phyloP scores from a whole-genome alignment of 805 yeast species.

The Scheffersomyces ergatensis region DNA sequence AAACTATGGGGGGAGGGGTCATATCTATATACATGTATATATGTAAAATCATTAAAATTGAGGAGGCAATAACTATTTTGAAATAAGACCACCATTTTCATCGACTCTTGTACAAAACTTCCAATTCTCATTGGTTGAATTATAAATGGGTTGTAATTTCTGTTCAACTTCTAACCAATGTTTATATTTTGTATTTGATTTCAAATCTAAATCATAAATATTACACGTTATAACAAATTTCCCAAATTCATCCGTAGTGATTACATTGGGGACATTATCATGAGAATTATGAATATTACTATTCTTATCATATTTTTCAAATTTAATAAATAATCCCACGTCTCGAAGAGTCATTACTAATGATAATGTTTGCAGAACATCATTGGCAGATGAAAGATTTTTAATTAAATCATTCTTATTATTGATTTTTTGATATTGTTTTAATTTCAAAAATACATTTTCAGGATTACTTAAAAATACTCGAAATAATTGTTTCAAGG shows the following conservation, averaged over 20 bases:
- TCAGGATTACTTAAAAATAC: conserved; percentile 28
- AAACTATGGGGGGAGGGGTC: too few species aligned
- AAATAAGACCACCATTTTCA: too few species aligned
- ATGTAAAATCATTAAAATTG: too few species aligned
- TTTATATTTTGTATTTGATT: conserved; percentile 39
- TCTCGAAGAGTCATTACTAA: conserved; percentile 56
- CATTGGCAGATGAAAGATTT: conserved; percentile 27
- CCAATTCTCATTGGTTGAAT: conserved; percentile 28
- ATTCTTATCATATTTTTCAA: conserved; percentile 26
- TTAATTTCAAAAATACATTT: conserved; percentile 32
- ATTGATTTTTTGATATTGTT: conserved; percentile 30
- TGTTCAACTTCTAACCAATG: conserved; percentile 48
- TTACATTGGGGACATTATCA: conserved; percentile 23
- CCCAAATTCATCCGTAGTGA: conserved; percentile 11
- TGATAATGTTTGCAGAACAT: conserved; percentile 40
- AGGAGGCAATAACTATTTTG: too few species aligned
- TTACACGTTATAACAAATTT: conserved; percentile 31
- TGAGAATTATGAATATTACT: conserved; percentile 29
- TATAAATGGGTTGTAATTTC: conserved; percentile 29
- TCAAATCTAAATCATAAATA: conserved; percentile 50
- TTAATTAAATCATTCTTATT: conserved; percentile 29
- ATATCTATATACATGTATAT: too few species aligned
- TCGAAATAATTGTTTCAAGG: conserved; percentile 29
- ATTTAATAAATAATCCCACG: conserved; percentile 49
- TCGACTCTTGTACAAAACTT: conserved; percentile 20